These are phyloP conservation scores for Cryphonectria radicalis DNA, from an alignment of 2,329 filamentous ascomycete genomes.

Conservation along the genomic window DNA sequence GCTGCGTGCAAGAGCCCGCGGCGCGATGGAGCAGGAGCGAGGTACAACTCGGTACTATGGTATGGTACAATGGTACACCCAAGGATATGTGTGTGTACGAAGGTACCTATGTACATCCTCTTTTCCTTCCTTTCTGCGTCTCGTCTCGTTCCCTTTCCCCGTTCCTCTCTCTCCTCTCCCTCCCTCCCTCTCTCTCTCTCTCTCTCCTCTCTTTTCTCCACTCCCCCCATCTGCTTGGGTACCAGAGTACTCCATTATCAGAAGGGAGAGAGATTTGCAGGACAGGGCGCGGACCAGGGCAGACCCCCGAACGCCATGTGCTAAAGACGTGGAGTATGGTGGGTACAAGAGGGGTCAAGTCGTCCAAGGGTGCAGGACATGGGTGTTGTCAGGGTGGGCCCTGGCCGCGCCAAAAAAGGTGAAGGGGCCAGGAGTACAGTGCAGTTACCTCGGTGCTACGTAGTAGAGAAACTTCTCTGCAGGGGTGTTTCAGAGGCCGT, in stretches of 20 bases:
- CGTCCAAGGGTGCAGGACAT: background rate
- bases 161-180: background rate
- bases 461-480: background rate
- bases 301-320: slow-evolving; percentile 30
- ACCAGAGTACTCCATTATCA: slow-evolving; percentile 8
- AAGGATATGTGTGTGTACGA: background rate
- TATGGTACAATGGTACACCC: background rate
- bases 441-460: background rate
- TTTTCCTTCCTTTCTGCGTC: no score
- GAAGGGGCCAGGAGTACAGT: background rate
- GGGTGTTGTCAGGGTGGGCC: slow-evolving; percentile 16
- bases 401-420: slow-evolving; percentile 5
- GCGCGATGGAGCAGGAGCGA: background rate
- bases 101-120: no score
- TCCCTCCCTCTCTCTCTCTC: background rate
- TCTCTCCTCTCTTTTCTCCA: background rate
- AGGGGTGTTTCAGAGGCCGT: background rate
- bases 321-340: slow-evolving; percentile 29
- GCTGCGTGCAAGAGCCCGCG: background rate
- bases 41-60: background rate
- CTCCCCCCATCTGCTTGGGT: background rate
- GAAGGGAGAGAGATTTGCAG: slow-evolving; percentile 28
- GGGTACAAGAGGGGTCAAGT: slow-evolving; percentile 21
- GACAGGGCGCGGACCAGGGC: slow-evolving; percentile 24
- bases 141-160: background rate